Base-by-base conservation (phyloP, 768 basidiomycete species). In the Boletus tomentosulus region DNA sequence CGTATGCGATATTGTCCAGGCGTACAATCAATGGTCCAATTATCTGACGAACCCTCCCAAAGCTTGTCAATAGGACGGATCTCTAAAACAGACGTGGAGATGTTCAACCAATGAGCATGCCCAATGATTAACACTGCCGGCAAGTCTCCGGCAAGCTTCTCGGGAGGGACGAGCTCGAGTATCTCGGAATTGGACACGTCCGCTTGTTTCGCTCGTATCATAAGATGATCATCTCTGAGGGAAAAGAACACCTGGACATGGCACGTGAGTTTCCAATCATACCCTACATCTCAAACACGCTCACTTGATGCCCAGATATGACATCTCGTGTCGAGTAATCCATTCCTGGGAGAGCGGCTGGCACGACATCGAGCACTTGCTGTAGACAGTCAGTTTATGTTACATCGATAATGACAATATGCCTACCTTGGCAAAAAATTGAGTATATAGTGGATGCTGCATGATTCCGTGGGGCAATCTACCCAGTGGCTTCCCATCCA, bases 401-500 rank as follows among this genome's bases (percentile, higher is more conserved):
- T 6, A 6, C 8, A 19, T 22, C 3, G 0, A 6, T 1, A 13
- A 35, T 9, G 16, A 7, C 2, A 3, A 39, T 4, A 49, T 57
- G 6, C 22, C 9, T 30, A 66, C 69, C 15, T 55, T 35, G 10
- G 60, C 57, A 49, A 70, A 65, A 4, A 71, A 31, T 0, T 44
- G 25, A 25, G 15, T 42, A 28, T 69, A 70, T 2, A 55, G 39
- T 1, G 63, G 41, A 38, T 64, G 67, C 3, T 25, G 45, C 2
- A 61, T 39, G 28, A 79, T 74, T 0, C 57, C 53, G 8, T 39
- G 28, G 0, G 78, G 75, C 3, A 39, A 39, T 39, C 38, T 13
- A 80, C 74, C 72, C 9, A 75, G 51, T 1, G 72, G 67, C 52
- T 69, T 69, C 7, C 78, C 78, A 11, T 74, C 61, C 10, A 81